A percentile compares a stretch with the other conserved stretches of the same genome.
Conservation (phyloP, 2,329 filamentous ascomycete genomes). For the Penicillium corylophilum region DNA sequence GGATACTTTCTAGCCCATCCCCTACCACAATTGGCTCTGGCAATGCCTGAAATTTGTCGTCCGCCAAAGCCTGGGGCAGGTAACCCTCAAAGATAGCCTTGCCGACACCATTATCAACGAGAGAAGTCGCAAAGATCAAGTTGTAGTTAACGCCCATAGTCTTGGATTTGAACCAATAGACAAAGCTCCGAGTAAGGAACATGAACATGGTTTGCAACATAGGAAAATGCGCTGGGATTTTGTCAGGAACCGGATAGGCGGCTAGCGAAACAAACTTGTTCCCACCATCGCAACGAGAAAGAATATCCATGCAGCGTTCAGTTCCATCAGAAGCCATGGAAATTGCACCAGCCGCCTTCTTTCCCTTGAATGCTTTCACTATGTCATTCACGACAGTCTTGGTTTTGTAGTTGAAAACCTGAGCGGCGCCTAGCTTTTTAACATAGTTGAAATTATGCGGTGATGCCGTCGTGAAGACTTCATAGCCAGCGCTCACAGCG, state of each 20-base stretch:
- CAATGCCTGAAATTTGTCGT: too few relatives aligned
- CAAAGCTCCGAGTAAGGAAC: too few relatives aligned
- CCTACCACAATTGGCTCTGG: too few relatives aligned
- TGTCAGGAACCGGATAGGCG: constrained; percentile 3
- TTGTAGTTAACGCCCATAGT: too few relatives aligned
- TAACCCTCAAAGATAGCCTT: too few relatives aligned
- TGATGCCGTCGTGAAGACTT: constrained; percentile 6
- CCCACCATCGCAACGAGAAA: background rate
- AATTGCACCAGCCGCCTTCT: background rate
- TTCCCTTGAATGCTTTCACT: background rate
- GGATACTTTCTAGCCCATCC: too few relatives aligned
- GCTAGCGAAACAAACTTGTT: background rate
- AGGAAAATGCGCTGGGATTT: too few relatives aligned
- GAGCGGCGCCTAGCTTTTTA: background rate
- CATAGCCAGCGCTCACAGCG: background rate
- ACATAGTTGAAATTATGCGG: constrained; percentile 21
- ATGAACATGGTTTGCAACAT: too few relatives aligned
- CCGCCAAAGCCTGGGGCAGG: too few relatives aligned
- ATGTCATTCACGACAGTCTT: background rate
- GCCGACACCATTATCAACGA: too few relatives aligned
- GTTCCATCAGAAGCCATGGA: background rate
- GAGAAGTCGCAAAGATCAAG: too few relatives aligned
- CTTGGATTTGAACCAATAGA: too few relatives aligned
- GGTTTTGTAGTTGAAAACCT: background rate
- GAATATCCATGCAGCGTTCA: background rate